Conservation (phyloP, 805 yeast species). For the Isabelozyma gotoi region DNA sequence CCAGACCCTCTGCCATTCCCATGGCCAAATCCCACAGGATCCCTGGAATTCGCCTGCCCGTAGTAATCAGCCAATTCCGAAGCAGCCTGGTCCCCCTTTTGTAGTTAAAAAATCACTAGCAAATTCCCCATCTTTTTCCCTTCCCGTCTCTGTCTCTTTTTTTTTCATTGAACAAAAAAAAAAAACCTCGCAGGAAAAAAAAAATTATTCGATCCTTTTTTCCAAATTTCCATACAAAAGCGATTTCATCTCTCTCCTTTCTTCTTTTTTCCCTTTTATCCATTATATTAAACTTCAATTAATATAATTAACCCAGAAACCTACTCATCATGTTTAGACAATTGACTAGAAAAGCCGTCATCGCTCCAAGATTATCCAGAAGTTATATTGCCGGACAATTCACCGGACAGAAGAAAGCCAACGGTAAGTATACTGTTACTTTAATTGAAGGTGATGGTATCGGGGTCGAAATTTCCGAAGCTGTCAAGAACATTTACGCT, state of each 20-base stretch:
- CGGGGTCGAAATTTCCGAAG: slow-evolving; percentile 91
- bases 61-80: neutral
- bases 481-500: slow-evolving; percentile 87
- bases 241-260: neutral
- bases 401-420: slow-evolving; percentile 61
- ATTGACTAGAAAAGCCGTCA: slow-evolving; percentile 22
- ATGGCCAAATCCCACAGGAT: too few species aligned
- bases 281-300: neutral
- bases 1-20: too few species aligned
- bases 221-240: neutral
- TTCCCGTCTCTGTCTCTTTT: too few species aligned
- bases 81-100: neutral
- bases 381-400: slow-evolving; percentile 62
- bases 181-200: neutral
- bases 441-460: slow-evolving; percentile 99
- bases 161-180: neutral
- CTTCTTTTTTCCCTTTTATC: neutral
- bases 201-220: neutral
- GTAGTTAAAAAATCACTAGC: too few species aligned
- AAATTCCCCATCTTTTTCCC: too few species aligned
- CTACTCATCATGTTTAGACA: slow-evolving; percentile 30
- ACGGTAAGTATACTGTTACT: slow-evolving; percentile 91
- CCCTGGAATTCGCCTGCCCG: neutral
- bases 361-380: slow-evolving; percentile 36
- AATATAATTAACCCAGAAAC: too few species aligned